A percentile compares a stretch with the other conserved stretches of the same genome.
Conservation (phyloP, 176 grass and related monocot genomes). For the Aegilops speltoides region DNA sequence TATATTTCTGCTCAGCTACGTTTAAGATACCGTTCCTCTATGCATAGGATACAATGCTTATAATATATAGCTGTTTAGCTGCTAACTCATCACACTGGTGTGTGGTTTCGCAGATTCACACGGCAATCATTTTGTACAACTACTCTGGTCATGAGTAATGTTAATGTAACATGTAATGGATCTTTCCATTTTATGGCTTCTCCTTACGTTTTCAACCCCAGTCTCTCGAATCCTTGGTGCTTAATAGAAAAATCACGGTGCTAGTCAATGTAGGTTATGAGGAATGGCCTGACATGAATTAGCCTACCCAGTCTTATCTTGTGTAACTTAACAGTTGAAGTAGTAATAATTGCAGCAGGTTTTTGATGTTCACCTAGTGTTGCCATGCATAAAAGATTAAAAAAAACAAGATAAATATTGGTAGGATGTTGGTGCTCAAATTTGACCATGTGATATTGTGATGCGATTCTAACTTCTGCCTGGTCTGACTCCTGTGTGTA, state of each 20-base stretch:
- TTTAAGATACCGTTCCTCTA: neutral
- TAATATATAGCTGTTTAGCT: neutral
- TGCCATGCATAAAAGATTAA: no score
- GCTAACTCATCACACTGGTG: neutral
- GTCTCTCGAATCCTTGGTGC: neutral
- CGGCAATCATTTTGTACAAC: conserved; percentile 64
- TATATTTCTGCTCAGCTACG: neutral
- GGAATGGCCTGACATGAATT: neutral
- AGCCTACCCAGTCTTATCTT: neutral
- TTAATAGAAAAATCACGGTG: neutral
- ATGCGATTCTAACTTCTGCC: no score
- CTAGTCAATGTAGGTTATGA: neutral
- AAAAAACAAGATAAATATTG: no score
- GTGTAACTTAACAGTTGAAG: neutral
- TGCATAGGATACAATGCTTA: neutral
- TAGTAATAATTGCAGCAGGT: neutral
- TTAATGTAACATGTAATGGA: neutral
- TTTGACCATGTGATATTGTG: no score
- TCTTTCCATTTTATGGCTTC: neutral
- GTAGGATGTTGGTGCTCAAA: no score
- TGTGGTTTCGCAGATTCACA: conserved; percentile 52
- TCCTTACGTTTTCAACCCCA: neutral
- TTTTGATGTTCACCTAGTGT: neutral
- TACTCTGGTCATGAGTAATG: conserved; percentile 26
- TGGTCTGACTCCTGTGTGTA: no score